Percentiles rank a stretch among this genome's conserved stretches.
Conservation (phyloP, 768 basidiomycete species). For the Trametes punicea region DNA sequence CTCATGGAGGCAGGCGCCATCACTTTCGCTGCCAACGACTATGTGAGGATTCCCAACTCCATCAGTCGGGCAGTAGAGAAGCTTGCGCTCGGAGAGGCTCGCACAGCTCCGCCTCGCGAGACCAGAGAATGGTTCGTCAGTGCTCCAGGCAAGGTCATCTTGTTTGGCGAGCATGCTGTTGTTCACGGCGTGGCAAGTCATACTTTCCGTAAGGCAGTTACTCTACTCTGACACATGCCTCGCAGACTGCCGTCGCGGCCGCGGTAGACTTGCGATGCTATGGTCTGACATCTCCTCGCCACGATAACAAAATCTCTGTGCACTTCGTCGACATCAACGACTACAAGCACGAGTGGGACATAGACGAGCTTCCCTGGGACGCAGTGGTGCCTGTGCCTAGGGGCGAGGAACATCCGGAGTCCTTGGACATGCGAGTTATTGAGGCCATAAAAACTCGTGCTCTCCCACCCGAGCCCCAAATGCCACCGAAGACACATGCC, state of each 20-base stretch:
- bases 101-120: constrained; percentile 21
- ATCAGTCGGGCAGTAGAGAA: constrained; percentile 67
- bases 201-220: background rate
- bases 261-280: constrained; percentile 96
- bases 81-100: constrained; percentile 41
- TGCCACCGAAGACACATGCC: constrained; percentile 37
- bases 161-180: constrained; percentile 98
- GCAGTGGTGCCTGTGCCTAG: constrained; percentile 51
- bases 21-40: constrained; percentile 43
- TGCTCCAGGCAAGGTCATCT: constrained; percentile 95
- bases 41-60: constrained; percentile 43
- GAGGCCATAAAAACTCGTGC: constrained; percentile 57
- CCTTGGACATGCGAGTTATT: constrained; percentile 70
- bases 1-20: constrained; percentile 91
- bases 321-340: constrained; percentile 76
- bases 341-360: constrained; percentile 79
- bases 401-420: constrained; percentile 55
- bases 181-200: constrained; percentile 90
- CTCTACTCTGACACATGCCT: background rate
- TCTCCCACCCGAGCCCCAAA: constrained; percentile 34
- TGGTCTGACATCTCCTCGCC: constrained; percentile 72
- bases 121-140: constrained; percentile 81
- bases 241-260: constrained; percentile 89
- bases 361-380: constrained; percentile 77
- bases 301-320: constrained; percentile 69